Evolutionary conservation across 805 yeast species (phyloP).

Genomic region (Suhomyces kilbournensis): DNA sequence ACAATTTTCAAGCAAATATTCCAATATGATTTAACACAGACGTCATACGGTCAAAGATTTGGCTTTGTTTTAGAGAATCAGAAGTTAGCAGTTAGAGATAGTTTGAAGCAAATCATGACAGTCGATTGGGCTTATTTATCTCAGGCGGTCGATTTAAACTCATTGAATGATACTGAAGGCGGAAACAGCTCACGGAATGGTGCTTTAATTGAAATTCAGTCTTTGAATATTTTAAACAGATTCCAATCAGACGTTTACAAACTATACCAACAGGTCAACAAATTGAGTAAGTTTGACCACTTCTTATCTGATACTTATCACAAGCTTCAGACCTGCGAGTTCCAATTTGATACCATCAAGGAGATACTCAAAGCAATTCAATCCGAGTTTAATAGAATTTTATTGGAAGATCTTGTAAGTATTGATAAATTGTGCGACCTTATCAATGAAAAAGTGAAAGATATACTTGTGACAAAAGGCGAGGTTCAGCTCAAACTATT

Average conservation of each 20-base stretch:
- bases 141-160: slow-evolving; percentile 46
- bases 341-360: slow-evolving; percentile 9
- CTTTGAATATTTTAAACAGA: slow-evolving; percentile 17
- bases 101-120: slow-evolving; percentile 32
- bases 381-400: slow-evolving; percentile 10
- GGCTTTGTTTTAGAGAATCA: slow-evolving; percentile 40
- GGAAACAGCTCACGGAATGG: slow-evolving; percentile 26
- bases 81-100: slow-evolving; percentile 26
- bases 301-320: slow-evolving; percentile 13
- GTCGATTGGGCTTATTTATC: slow-evolving; percentile 55
- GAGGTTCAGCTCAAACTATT: slow-evolving; percentile 9
- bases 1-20: slow-evolving; percentile 34
- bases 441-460: slow-evolving; percentile 23
- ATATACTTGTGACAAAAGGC: slow-evolving; percentile 20
- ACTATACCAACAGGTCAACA: slow-evolving; percentile 18
- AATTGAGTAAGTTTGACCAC: slow-evolving; percentile 15
- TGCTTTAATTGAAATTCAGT: slow-evolving; percentile 22
- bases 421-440: slow-evolving; percentile 16
- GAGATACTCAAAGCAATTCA: slow-evolving; percentile 13
- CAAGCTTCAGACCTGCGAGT: slow-evolving; percentile 16
- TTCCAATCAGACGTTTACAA: slow-evolving; percentile 23
- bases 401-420: slow-evolving; percentile 16
- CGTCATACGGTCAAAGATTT: slow-evolving; percentile 40
- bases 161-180: slow-evolving; percentile 22
- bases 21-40: slow-evolving; percentile 13